Base-by-base conservation (phyloP, 2,329 filamentous ascomycete species). In the Cryoendolithus antarcticus region DNA sequence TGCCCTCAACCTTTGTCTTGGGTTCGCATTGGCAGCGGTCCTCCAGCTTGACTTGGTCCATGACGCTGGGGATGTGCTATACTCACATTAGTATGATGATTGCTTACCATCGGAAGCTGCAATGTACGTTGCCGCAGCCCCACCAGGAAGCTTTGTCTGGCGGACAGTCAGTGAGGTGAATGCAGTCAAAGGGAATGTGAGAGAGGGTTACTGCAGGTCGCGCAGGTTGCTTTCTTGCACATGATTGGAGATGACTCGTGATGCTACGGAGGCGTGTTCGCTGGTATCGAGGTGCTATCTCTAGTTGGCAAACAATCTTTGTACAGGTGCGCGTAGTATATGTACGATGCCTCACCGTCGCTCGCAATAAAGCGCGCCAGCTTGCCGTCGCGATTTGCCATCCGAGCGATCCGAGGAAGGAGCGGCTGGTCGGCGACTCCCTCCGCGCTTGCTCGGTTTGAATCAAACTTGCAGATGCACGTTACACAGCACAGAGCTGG, bases 1-100 rank as follows among this genome's bases (percentile, higher is more conserved):
- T 73, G 34, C 75, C 77, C 40, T 74, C 69, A 31, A 66, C 64
- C 53, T 76, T 70, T 45, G 82, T 64, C 54, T 73, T 72, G 21
- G 80, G 79, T 50, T 70, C 64, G 56, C 80, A 86, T 15, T 63
- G 65, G 64, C 81, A 86, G 61, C 78, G 72, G 31, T 82, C 66
- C 4, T 65, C 59, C 29, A 66, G 61, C 4, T 75, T 68, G 32
- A 83, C 57, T 19, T 57, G 52, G 56, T 78, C 72, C 65, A 85
- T 73, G 49, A 84, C 77, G 62, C 48, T 81, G 64, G 61, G 82
- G 75, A 54, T 39, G 32, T 46, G 44, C 50, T 64, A 5, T 19
- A 19, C 5, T 5, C 15, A 19, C 15, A 5, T 19, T 19, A 19
- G 15, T 5, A 19, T 19, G 5, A 19, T 19, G 15, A 19, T 5